Base-by-base conservation (phyloP, 2,329 filamentous ascomycete species). In the Aspergillus pseudonomiae region DNA sequence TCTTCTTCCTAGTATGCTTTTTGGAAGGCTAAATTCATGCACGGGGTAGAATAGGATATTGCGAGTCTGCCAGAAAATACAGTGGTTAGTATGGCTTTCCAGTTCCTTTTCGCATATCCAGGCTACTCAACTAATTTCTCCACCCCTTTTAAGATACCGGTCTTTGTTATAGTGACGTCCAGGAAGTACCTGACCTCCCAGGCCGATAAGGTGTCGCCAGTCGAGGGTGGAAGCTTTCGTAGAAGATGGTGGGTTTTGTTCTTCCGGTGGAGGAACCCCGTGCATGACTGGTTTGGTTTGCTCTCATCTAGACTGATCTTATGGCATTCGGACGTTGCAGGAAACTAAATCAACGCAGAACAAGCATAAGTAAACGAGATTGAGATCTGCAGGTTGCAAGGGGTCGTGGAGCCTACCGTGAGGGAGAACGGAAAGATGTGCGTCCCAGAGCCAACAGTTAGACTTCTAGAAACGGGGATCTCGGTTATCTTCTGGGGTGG, bases 321-420 rank as follows among this genome's bases (percentile, higher is more conserved):
- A 39, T 62, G 65, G 26, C 64, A 66, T 62, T 66, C 64, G 11
- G 66, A 63, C 16, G 62, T 60, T 32, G 64, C 58, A 21, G 66
- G 55, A 9, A 68, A 64, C 66, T 68, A n/a, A 14, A 50, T 45
- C 4, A 24, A 36, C 16, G 16, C 36, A 6, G 21, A 32, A 16
- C 32, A 36, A 5, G 12, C 9, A 41, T 21, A 9, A 55, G 45
- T 26, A 45, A 12, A 10, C 2, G 14, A 6, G 1, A 24, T 19
- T 2, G 19, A 34, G 30, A n/a, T 34, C 5, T 2, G 16, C 14
- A 19, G 10, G 24, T 4, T 21, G 21, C 2, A 32, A 24, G 24
- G 24, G 21, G 46, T 2, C n/a, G n/a, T 14, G 21, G 6, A 24
- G 39, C 62, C 36, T 46, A 68, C 66, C 6, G 21, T 41, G 2